A percentile compares a stretch with the other conserved stretches of the same genome.
phyloP scores from a whole-genome alignment of 768 basidiomycete genomes.

The Lentinus tigrinus region DNA sequence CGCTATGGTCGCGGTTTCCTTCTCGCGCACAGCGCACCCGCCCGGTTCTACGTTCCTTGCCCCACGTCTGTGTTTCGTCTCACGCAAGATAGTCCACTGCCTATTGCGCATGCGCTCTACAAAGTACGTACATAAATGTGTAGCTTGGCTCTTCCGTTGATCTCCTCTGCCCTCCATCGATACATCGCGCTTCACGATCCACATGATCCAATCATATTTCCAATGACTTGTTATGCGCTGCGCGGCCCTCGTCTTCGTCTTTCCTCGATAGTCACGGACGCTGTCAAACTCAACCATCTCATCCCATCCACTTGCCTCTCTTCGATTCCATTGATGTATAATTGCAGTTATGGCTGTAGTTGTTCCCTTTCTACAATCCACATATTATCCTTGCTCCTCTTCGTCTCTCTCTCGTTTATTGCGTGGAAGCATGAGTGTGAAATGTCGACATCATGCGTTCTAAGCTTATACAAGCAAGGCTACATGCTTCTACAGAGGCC shows the following conservation, averaged over 20 bases:
- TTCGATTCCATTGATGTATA: conserved; percentile 11
- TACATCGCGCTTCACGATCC: not conserved
- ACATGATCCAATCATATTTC: not conserved
- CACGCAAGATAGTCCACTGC: not conserved
- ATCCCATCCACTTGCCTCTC: not conserved
- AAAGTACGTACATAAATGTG: not conserved
- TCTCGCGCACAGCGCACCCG: no score
- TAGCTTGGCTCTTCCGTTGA: not conserved
- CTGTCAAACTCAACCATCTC: not conserved
- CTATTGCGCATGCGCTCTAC: not conserved
- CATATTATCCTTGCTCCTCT: conserved; percentile 7
- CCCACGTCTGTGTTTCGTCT: not conserved
- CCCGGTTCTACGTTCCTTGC: not conserved
- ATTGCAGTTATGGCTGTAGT: conserved; percentile 16
- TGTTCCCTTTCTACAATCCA: conserved; percentile 4
- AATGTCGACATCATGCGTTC: no score
- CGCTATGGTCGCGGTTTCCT: not conserved
- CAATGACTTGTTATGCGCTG: not conserved
- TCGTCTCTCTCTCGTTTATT: not conserved
- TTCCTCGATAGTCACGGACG: not conserved
- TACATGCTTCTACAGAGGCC: not conserved
- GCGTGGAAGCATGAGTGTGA: not conserved
- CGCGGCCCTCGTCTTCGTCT: not conserved
- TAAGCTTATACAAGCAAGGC: no score
- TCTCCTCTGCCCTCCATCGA: not conserved